Evolutionary conservation across 768 basidiomycete species (phyloP).

Genomic region (Xerocomus brunneocitrinus): DNA sequence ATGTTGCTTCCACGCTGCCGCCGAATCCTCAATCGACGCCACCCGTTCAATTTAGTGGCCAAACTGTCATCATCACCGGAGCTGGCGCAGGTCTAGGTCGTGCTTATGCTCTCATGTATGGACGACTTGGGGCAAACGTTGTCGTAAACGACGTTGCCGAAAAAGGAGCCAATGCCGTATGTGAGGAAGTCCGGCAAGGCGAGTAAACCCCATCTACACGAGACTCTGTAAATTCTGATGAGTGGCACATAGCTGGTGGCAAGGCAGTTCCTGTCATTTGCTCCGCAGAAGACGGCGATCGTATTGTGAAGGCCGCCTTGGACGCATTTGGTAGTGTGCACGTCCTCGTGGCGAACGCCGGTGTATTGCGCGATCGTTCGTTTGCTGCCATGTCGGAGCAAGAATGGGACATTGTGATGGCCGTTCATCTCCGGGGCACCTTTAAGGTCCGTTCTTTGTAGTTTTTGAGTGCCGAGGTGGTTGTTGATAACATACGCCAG

Average conservation of each 20-base stretch:
- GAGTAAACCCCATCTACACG: conserved; percentile 9
- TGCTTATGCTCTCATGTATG: conserved; percentile 88
- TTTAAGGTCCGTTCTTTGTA: conserved; percentile 57
- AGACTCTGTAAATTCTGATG: not conserved
- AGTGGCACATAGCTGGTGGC: conserved; percentile 61
- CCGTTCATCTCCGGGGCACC: conserved; percentile 86
- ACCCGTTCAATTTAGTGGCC: conserved; percentile 75
- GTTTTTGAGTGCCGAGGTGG: not conserved
- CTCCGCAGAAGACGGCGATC: conserved; percentile 89
- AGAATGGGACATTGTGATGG: conserved; percentile 92
- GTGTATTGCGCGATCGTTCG: conserved; percentile 90
- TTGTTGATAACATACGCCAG: conserved; percentile 35
- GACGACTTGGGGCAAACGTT: conserved; percentile 89
- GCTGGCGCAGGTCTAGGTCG: conserved; percentile 94
- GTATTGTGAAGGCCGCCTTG: conserved; percentile 80
- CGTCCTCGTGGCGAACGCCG: conserved; percentile 87
- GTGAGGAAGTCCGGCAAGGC: conserved; percentile 83
- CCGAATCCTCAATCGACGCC: conserved; percentile 66
- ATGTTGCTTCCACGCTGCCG: conserved; percentile 57
- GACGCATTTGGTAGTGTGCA: conserved; percentile 88
- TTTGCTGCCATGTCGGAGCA: conserved; percentile 84
- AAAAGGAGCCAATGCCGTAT: conserved; percentile 78
- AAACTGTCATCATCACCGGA: conserved; percentile 93
- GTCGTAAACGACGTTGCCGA: conserved; percentile 93
- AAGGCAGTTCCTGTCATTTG: conserved; percentile 79